Evolutionary conservation across 345 rosid genomes (phyloP), one percentile per base, ranked within the genome.

Genomic region (Jatropha curcas): DNA sequence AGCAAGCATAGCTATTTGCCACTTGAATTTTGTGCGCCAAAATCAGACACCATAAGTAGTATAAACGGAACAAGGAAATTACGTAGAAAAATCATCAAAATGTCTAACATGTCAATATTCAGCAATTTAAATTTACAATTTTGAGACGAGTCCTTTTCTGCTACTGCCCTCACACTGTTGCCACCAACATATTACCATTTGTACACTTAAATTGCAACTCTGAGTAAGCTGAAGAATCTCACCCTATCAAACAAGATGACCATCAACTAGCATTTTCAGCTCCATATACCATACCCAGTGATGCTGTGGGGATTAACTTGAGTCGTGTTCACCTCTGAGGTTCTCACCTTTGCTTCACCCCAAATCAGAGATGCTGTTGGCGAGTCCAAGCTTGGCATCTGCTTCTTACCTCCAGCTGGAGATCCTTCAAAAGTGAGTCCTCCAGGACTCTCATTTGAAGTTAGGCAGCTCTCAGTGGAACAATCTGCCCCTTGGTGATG

Each of bases 391-490:
- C 82, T 83, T 45, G 62, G 19, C 59, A 79, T 76, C 65, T 81
- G 75, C 60, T 80, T 86, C 85, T 83, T 87, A 67, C 80, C 82
- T 60, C 80, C 88, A 45, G 66, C 74, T 2, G 84, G 76, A n/a
- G 89, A 82, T 66, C 81, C 85, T 78, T 86, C 85, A 31, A 77
- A 75, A 17, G 72, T 62, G 64, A 82, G 72, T 55, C 86, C 86
- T 69, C 77, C 81, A 4, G 87, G 87, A 70, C 90, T 83, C 77
- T 76, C 92, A 1, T 86, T 87, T 8, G 88, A 87, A 51, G 93
- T 87, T 80, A 89, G 75, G 78, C 90, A 89, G 81, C 93, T 89
- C 67, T 87, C 90, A 0, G 90, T 89, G 11, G 89, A 89, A 65
- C 90, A 84, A 78, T 85, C 89, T 27, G 84, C 80, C 73, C 88